Evolutionary conservation across 306 rosid genomes (phyloP), one percentile per base, ranked within the genome.

Genomic region (Lablab purpureus): DNA sequence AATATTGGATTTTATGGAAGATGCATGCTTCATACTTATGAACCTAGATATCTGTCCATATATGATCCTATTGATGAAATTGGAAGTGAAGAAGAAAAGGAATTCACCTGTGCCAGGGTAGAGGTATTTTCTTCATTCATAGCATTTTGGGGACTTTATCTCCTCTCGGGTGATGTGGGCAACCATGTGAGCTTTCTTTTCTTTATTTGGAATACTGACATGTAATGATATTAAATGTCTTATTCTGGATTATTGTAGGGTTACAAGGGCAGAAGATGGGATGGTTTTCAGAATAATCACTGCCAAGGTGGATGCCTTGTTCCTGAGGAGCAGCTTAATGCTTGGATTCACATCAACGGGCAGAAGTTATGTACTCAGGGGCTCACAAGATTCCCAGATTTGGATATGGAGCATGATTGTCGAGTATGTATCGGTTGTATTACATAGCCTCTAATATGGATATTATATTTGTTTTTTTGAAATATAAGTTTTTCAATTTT

Each of bases 321-420:
- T 73, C 91, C 90, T 45, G 89, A 89, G 77, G 93, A 89, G 79
- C 90, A 91, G 87, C 80, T 91, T 73, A 87, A 87, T 87, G 96
- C 96, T 76, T 91, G 93, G 96, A 69, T 79, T 49, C 87, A 86
- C 84, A 91, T 91, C 67, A 91, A 81, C 74, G 87, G 86, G 82
- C 91, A 87, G 76, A 89, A 87, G 69, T 60, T 58, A 34, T 54
- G 84, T 66, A 27, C 79, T 11, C 87, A 47, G 22, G 91, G 91
- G 18, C 76, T 81, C 76, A 77, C 85, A 46, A 87, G 80, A 55
- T 72, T 78, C 73, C 72, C 86, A 41, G 67, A 60, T 67, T 84
- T 87, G 41, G 89, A 87, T 70, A 50, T 84, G 28, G 90, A 89
- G 67, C 74, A 78, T 70, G 90, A 89, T 77, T 84, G 87, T 49